Evolutionary conservation across 345 rosid species (phyloP), one percentile per base, ranked within the genome.

Genomic region (Carallia brachiata): DNA sequence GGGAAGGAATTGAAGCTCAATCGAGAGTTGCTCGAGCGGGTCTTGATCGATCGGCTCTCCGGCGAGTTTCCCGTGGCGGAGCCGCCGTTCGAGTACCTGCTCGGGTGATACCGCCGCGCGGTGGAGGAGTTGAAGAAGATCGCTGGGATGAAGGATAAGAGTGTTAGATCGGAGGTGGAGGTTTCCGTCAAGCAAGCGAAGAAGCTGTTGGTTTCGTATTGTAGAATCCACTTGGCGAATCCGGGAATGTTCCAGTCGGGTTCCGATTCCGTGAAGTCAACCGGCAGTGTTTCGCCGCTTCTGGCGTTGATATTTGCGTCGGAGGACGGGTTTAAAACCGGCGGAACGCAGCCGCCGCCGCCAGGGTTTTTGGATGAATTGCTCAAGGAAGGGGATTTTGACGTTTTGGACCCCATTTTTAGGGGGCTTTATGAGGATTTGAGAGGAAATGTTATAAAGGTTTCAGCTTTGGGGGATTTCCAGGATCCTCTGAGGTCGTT

Each of bases 401-500:
- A 95, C 81, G 82, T 86, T 62, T 74, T 95, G 82, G 96, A 95
- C 72, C 85, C 92, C 0, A 80, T 92, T 62, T 70, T 95, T 19
- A 92, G 82, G 79, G 97, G 81, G 62, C 74, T 95, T 44, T 95
- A 89, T 30, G 99, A 92, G 86, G 97, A 88, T 39, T 90, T 95
- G 85, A 90, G 99, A 76, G 96, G 90, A 44, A 84, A 73, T 65
- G 96, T 95, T 60, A 69, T 92, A 19, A 85, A 84, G 23, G 90
- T 92, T 23, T 92, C 99, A 1, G 92, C 82, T 8, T 82, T 95
- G 70, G 99, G 98, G 68, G 84, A 95, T 55, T 92, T 92, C 56
- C 93, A 87, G 88, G 97, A 86, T 73, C 98, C 99, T 1, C 72
- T 92, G 65, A 88, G 94, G 80, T 94, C 97, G 13, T 78, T 95